Evolutionary conservation across 768 basidiomycete species (phyloP).

Genomic region (Suillus ampliporus): DNA sequence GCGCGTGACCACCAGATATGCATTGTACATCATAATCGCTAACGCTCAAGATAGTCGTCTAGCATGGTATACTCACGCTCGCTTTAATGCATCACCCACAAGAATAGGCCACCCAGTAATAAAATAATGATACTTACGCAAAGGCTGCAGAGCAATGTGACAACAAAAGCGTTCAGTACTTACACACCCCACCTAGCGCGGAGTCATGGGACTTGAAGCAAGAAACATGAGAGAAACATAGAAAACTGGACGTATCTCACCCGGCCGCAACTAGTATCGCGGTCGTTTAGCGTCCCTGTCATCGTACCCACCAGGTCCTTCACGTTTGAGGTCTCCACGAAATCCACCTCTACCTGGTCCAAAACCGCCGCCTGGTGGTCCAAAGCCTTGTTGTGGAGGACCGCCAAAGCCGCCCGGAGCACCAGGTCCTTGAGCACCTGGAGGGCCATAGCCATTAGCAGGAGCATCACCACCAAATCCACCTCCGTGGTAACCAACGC

Average conservation of each 20-base stretch:
- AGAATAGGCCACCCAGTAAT: constrained; percentile 26
- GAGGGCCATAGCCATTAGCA: constrained; percentile 60
- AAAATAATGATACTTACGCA: constrained; percentile 45
- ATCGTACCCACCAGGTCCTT: constrained; percentile 76
- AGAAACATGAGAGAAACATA: constrained; percentile 30
- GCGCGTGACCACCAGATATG: neutral
- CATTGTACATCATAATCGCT: neutral
- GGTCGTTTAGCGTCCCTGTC: constrained; percentile 84
- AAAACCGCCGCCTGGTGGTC: constrained; percentile 51
- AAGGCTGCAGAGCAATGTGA: constrained; percentile 28
- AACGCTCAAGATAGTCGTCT: neutral
- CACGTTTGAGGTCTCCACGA: constrained; percentile 78
- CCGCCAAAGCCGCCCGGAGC: constrained; percentile 52
- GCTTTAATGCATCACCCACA: constrained; percentile 4
- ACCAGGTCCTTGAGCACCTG: constrained; percentile 43
- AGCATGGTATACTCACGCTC: constrained; percentile 11
- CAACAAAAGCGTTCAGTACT: constrained; percentile 35
- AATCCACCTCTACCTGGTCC: constrained; percentile 59
- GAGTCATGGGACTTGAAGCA: constrained; percentile 31
- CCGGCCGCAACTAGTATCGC: constrained; percentile 65
- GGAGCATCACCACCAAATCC: constrained; percentile 61
- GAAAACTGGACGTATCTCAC: constrained; percentile 37
- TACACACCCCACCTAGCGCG: constrained; percentile 42
- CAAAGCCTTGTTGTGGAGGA: constrained; percentile 43
- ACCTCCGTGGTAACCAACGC: constrained; percentile 71